Evolutionary conservation across 192 early-diverging fungal genomes (phyloP), one percentile per base, ranked within the genome.

Genomic region (Rhizophagus clarus): DNA sequence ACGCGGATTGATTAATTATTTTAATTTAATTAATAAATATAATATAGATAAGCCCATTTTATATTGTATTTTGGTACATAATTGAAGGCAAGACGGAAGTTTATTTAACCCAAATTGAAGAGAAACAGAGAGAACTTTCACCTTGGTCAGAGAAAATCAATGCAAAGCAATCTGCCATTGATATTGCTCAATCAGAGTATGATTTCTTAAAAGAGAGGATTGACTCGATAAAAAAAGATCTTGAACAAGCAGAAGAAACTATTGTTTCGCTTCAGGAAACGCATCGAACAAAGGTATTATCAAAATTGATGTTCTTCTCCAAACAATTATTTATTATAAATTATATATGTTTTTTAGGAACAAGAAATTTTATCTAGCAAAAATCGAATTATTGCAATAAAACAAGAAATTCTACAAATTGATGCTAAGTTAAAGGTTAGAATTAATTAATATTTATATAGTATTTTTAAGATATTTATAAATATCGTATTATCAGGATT

Each of bases 21-120:
- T 56, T 1, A 45, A 10, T 56, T 51, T 29, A 49, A 74, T 17
- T 31, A 29, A 22, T 31, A 4, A 28, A 73, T 31, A 74, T 15
- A 22, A 15, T 42, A 31, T 40, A 8, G 37, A 40, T 40, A 40
- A 40, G 8, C 37, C 37, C 37, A 8, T 29, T 69, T 34, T 34
- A 34, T 34, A 1, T 15, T 22, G 20, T 20, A 69, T 32, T n/a
- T 17, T 34, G 31, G 6, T 34, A 34, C 34, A 34, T 34, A 37
- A 37, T 32, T 32, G 34, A 51, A 86, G 95, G 93, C 51, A 99
- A 98, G 83, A 98, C 98, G 0, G 91, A 95, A 45, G 88, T 74
- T n/a, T 93, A 94, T 79, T 91, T 95, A 61, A 82, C 86, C 32
- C 83, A 95, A 61, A 96, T 99, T 26, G 95, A 95, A 80, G 86